A percentile compares a stretch with the other conserved stretches of the same genome.
These are phyloP conservation scores for Penicillium angulare DNA, from an alignment of 495 filamentous ascomycete genomes.

Conservation along the genomic window DNA sequence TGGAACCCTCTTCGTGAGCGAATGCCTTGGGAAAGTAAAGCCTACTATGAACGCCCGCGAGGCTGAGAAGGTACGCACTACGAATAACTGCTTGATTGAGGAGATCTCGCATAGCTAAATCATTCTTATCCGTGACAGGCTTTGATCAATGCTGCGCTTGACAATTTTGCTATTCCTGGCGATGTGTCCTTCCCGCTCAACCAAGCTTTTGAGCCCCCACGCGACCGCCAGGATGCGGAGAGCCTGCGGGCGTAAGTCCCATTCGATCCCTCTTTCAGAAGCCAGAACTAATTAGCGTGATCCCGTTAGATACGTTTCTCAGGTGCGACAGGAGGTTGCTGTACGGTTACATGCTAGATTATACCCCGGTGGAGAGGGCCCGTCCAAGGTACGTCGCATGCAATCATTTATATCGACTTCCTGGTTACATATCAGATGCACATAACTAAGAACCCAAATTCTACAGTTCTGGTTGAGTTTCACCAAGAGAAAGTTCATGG, in stretches of 20 bases:
- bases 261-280: not conserved
- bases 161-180: slow-evolving; percentile 94
- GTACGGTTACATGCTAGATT: slow-evolving; percentile 75
- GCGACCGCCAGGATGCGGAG: slow-evolving; percentile 86
- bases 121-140: slow-evolving; percentile 39
- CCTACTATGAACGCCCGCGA: slow-evolving; percentile 60
- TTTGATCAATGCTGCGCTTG: slow-evolving; percentile 69
- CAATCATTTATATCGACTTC: not conserved
- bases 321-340: slow-evolving; percentile 90
- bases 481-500: slow-evolving; percentile 98
- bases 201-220: slow-evolving; percentile 77
- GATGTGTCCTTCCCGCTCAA: slow-evolving; percentile 92
- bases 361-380: slow-evolving; percentile 78
- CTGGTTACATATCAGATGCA: not conserved
- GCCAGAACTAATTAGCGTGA: not conserved
- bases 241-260: slow-evolving; percentile 64
- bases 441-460: slow-evolving; percentile 4
- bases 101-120: not conserved
- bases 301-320: slow-evolving; percentile 63
- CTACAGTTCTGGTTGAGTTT: slow-evolving; percentile 94
- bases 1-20: slow-evolving; percentile 89
- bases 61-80: slow-evolving; percentile 54
- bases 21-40: slow-evolving; percentile 82
- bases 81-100: not conserved
- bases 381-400: slow-evolving; percentile 68